These are phyloP conservation scores for Aspergillus arachidicola DNA, from an alignment of 2,329 filamentous ascomycete genomes.

Conservation along the genomic window DNA sequence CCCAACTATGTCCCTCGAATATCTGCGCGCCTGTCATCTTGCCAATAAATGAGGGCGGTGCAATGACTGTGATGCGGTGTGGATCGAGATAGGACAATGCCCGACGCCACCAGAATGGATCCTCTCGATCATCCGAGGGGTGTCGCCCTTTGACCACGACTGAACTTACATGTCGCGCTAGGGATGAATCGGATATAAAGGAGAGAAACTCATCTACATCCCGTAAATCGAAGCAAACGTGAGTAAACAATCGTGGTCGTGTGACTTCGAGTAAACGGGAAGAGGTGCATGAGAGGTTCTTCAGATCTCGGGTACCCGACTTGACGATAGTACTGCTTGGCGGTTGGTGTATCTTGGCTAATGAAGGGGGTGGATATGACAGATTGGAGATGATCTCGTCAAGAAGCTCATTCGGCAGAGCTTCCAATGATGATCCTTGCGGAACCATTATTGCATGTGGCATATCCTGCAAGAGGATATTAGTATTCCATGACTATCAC, in stretches of 20 bases:
- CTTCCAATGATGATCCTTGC: slow-evolving; percentile 29
- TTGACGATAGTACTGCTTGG: slow-evolving; percentile 50
- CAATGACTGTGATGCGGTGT: slow-evolving; percentile 58
- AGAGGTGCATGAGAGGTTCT: slow-evolving; percentile 58
- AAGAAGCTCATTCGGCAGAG: slow-evolving; percentile 65
- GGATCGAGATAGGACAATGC: slow-evolving; percentile 60
- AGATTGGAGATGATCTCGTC: slow-evolving; percentile 60
- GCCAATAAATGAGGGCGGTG: slow-evolving; percentile 65
- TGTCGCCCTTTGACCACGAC: slow-evolving; percentile 50
- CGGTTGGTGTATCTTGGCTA: slow-evolving; percentile 52
- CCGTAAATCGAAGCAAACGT: slow-evolving; percentile 47
- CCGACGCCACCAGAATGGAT: slow-evolving; percentile 56
- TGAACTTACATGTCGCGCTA: slow-evolving; percentile 48
- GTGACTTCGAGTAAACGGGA: slow-evolving; percentile 56
- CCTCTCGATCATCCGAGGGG: slow-evolving; percentile 40
- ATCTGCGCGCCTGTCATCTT: slow-evolving; percentile 61
- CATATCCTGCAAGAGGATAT: slow-evolving; percentile 11
- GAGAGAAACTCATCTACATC: slow-evolving; percentile 38
- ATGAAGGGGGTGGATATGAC: slow-evolving; percentile 53
- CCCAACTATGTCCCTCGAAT: slow-evolving; percentile 62
- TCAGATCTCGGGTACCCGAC: slow-evolving; percentile 50
- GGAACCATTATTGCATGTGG: slow-evolving; percentile 17
- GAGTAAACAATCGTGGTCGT: slow-evolving; percentile 61
- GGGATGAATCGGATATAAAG: slow-evolving; percentile 38
- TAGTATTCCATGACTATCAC: slow-evolving; percentile 9